Conservation (phyloP, 2,329 filamentous ascomycete genomes). For the Fusarium odoratissimum region DNA sequence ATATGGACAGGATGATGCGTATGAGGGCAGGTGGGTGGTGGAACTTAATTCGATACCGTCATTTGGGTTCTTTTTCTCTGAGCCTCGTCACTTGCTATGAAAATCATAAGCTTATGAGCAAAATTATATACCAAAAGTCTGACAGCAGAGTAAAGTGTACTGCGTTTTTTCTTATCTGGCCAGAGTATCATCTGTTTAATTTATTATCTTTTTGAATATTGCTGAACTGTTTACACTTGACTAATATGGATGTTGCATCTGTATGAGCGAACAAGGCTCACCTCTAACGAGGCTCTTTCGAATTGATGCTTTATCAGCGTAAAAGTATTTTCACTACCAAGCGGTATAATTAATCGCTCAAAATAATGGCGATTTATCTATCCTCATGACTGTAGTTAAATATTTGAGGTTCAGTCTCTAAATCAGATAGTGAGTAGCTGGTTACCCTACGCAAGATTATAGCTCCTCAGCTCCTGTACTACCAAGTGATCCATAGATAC, state of each 20-base stretch:
- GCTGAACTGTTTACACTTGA: not conserved
- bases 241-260: too few species aligned
- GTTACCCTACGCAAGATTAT: not conserved
- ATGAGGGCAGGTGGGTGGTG: not conserved
- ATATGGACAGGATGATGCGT: not conserved
- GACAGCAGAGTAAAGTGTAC: not conserved
- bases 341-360: not conserved
- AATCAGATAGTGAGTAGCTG: not conserved
- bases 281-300: not conserved
- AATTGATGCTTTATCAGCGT: not conserved
- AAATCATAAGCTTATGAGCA: not conserved
- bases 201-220: not conserved
- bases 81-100: constrained; percentile 10
- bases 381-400: not conserved
- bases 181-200: not conserved
- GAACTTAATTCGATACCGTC: constrained; percentile 26
- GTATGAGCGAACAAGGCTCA: not conserved
- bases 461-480: constrained; percentile 4
- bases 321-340: not conserved
- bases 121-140: not conserved
- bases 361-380: not conserved
- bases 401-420: not conserved
- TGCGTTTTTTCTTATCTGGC: not conserved
- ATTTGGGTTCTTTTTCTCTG: not conserved
- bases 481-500: not conserved